Percentiles rank a stretch among this genome's conserved stretches.
phyloP scores from a whole-genome alignment of 2,329 filamentous ascomycete genomes.

The Alternaria metachromatica region DNA sequence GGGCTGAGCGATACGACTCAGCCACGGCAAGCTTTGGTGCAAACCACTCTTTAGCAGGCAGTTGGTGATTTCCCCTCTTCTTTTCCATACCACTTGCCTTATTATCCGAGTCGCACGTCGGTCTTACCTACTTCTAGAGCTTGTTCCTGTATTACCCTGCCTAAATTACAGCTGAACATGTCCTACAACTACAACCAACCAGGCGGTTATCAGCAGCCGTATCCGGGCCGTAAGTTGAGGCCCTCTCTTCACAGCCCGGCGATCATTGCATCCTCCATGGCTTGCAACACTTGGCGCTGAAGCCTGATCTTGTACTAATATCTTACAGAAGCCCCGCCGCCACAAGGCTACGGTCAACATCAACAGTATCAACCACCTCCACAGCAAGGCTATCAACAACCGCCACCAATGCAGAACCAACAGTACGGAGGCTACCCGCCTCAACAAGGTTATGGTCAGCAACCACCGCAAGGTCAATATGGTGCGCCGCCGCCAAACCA shows the following conservation, averaged over 20 bases:
- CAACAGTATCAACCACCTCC: constrained; percentile 18
- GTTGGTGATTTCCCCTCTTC: background rate
- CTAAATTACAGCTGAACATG: constrained; percentile 18
- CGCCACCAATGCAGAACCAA: constrained; percentile 42
- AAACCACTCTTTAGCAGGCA: background rate
- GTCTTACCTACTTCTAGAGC: background rate
- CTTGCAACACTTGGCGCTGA: constrained; percentile 24
- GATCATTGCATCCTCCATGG: constrained; percentile 12
- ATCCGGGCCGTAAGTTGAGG: constrained; percentile 40
- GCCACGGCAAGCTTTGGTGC: constrained; percentile 1
- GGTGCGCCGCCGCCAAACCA: constrained; percentile 46
- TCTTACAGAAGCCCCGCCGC: constrained; percentile 29
- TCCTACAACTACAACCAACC: constrained; percentile 39
- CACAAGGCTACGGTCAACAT: constrained; percentile 34
- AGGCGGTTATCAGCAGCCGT: constrained; percentile 37
- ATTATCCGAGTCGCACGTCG: background rate
- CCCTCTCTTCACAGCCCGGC: constrained; percentile 10
- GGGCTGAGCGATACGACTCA: constrained; percentile 7
- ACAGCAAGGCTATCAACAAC: constrained; percentile 39
- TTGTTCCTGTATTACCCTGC: background rate
- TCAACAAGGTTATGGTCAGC: constrained; percentile 37
- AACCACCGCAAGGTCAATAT: constrained; percentile 34
- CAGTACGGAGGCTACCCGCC: constrained; percentile 42
- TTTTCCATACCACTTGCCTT: background rate
- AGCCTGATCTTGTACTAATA: constrained; percentile 28